Evolutionary conservation across 2,329 filamentous ascomycete genomes (phyloP), one percentile per base, ranked within the genome.

Genomic region (Stachybotrys elegans): DNA sequence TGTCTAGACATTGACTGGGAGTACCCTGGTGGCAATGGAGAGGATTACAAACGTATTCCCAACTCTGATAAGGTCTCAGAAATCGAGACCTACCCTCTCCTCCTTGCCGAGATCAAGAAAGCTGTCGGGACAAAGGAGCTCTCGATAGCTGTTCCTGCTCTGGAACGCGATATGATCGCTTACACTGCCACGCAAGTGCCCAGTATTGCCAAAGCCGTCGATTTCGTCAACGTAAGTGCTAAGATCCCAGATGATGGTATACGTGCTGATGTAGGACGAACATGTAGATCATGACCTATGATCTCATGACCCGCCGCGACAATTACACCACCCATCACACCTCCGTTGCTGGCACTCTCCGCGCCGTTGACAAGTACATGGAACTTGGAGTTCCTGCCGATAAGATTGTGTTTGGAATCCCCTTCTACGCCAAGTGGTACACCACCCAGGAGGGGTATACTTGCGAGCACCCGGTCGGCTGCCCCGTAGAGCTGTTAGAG

Each of bases 291-390:
- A 87, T 87, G 83, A 73, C 76, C 8, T 88, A 88, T 58, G 84
- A 88, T 56, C 58, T 88, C 39, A 83, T 85, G 75, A 87, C 86
- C 64, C 80, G 84, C 11, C 77, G 85, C n/a, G 80, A 87, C 58
- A 77, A 68, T 40, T 60, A 71, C 17, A 88, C 84, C 3, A 73
- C 70, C 22, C 84, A 88, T 57, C 83, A 87, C 53, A 77, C 74
- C 9, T 79, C 80, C 6, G 65, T 86, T 20, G 54, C 68, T 40
- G 71, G 69, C 12, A 80, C 81, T 8, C 56, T 77, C 2, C 66
- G 73, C 5, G 66, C 76, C 1, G 60, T 88, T 55, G 67, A 81
- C 42, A 71, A 72, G 29, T 88, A 87, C 58, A 59, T 83, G 14
- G 62, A 67, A 3, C 73, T 75, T 20, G 83, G 83, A 3, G 72